Evolutionary conservation across 805 yeast species (phyloP).

Genomic region (Wickerhamiella sergipiensis): DNA sequence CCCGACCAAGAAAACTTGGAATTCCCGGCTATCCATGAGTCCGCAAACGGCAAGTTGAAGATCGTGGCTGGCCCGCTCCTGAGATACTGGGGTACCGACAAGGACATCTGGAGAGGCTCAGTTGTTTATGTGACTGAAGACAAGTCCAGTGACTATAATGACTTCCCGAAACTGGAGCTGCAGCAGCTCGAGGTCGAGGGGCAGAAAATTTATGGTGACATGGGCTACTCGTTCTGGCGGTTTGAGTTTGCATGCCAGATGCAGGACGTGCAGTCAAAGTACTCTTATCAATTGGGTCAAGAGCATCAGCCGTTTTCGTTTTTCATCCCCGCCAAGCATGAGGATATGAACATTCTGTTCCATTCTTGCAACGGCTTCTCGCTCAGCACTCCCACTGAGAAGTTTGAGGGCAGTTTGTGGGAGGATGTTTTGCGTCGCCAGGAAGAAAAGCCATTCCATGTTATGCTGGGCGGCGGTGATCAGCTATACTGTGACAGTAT

Average conservation of each 20-base stretch:
- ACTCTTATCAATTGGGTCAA: slow-evolving; percentile 46
- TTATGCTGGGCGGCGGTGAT: slow-evolving; percentile 96
- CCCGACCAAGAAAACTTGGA: slow-evolving; percentile 6
- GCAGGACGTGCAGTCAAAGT: slow-evolving; percentile 39
- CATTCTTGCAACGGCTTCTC: slow-evolving; percentile 90
- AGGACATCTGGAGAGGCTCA: slow-evolving; percentile 48
- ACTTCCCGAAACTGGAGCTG: slow-evolving; percentile 24
- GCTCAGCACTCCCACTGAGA: slow-evolving; percentile 47
- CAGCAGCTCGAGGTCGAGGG: slow-evolving; percentile 25
- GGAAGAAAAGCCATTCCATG: slow-evolving; percentile 55
- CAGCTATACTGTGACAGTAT: slow-evolving; percentile 83
- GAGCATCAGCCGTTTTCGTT: slow-evolving; percentile 41
- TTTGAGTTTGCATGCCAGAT: slow-evolving; percentile 42
- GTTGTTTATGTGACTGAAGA: slow-evolving; percentile 50
- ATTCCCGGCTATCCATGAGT: slow-evolving; percentile 9
- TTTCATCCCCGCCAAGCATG: slow-evolving; percentile 46
- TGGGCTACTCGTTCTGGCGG: slow-evolving; percentile 49
- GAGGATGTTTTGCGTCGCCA: slow-evolving; percentile 67
- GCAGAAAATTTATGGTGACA: slow-evolving; percentile 21
- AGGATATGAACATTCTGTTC: slow-evolving; percentile 70
- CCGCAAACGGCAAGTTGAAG: slow-evolving; percentile 8
- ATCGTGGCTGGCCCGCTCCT: slow-evolving; percentile 54
- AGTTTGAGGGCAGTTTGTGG: slow-evolving; percentile 73
- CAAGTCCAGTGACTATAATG: slow-evolving; percentile 15
- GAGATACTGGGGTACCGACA: slow-evolving; percentile 53